Base-by-base conservation (phyloP, 2,329 filamentous ascomycete genomes). In the Fusarium sp. region DNA sequence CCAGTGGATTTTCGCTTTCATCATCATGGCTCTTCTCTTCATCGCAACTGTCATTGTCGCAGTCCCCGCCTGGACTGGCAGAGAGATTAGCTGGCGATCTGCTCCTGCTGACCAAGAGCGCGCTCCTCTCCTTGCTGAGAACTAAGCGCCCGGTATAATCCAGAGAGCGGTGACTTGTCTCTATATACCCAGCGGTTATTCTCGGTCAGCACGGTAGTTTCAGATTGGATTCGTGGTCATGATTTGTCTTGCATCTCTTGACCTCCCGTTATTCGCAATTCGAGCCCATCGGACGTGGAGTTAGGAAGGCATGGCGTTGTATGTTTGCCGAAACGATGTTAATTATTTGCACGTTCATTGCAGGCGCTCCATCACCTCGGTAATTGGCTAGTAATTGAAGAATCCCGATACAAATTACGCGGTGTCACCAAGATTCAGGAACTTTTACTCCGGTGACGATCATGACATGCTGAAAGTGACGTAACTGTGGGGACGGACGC, bases 1-100 rank as follows among this genome's bases (percentile, higher is more conserved):
- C 74, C 95, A 98, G 85, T 97, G 95, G 95, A 96, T 97, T 83
- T 97, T 97, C 81, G 93, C 95, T 37, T 97, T 97, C 80, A 87
- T 91, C 72, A 95, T 97, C 81, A 95, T 96, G 88, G 90, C 87
- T 1, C 81, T 94, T 30, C 89, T 97, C 63, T 93, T 97, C 81
- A 82, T 95, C 23, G 84, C 90, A 20, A 94, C 93, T 1, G 78
- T 94, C 3, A 83, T 88, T 18, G 86, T 95, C 62, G 92, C 90
- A 3, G 83, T 93, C 37, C 92, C 93, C 0, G 88, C 88, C 25
- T 87, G 91, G 79, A 87, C 90, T 14, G 92, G 92, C 68, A 86
- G 87, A 64, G 88, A 91, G 56, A 78, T 87, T 71, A 85, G 83
- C 58, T 89, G 89, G 70, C 84, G 84, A 60, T 80, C 82, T 48